A percentile compares a stretch with the other conserved stretches of the same genome.
phyloP scores from a whole-genome alignment of 2,329 filamentous ascomycete genomes.

The Microcera coccophila region DNA sequence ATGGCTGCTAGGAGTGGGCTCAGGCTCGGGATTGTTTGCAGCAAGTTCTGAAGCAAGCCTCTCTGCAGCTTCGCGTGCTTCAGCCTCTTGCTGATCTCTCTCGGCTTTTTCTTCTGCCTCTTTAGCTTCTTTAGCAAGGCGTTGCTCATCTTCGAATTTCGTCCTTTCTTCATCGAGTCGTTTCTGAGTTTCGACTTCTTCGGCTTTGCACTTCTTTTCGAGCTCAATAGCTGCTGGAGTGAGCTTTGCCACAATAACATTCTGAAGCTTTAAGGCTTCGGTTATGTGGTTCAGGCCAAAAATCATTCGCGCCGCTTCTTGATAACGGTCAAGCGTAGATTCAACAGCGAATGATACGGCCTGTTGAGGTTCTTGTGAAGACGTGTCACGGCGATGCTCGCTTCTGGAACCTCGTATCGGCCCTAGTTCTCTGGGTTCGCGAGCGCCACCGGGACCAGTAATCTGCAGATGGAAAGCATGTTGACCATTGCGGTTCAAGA shows the following conservation, averaged over 20 bases:
- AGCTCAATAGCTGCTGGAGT: conserved; percentile 81
- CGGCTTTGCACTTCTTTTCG: conserved; percentile 66
- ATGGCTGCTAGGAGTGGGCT: conserved; percentile 6
- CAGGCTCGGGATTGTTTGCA: conserved; percentile 24
- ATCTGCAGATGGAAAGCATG: conserved; percentile 60
- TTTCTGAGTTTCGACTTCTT: conserved; percentile 48
- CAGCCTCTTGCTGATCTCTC: conserved; percentile 65
- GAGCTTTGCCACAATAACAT: conserved; percentile 66
- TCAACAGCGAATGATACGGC: conserved; percentile 71
- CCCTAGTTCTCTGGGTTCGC: conserved; percentile 50
- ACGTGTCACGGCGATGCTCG: conserved; percentile 46
- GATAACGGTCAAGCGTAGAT: conserved; percentile 73
- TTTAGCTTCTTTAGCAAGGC: conserved; percentile 63
- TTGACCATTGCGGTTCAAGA: conserved; percentile 43
- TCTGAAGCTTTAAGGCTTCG: conserved; percentile 68
- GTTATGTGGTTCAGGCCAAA: conserved; percentile 62
- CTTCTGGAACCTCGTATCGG: conserved; percentile 40
- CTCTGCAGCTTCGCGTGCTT: conserved; percentile 58
- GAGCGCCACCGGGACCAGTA: conserved; percentile 44
- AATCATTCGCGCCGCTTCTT: conserved; percentile 83
- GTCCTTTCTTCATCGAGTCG: conserved; percentile 57
- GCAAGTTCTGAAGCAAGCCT: conserved; percentile 59
- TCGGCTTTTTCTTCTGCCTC: conserved; percentile 66
- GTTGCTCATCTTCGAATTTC: conserved; percentile 62
- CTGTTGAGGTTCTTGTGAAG: conserved; percentile 61